Base-by-base conservation (phyloP, 352 stramenopile species). In the Phytophthora palmivora region DNA sequence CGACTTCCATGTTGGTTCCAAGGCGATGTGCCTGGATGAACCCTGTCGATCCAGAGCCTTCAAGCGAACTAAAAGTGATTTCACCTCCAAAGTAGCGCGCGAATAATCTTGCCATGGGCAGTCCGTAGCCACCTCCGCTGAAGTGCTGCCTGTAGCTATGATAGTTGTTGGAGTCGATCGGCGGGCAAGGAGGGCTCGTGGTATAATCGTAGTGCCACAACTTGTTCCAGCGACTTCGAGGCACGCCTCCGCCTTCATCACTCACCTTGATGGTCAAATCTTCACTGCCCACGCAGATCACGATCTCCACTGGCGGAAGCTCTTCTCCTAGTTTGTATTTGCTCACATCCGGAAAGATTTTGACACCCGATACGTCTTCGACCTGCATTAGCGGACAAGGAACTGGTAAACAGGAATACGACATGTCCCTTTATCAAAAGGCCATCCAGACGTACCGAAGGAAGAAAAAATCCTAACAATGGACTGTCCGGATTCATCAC, bases 201-300 rank as follows among this genome's bases (percentile, higher is more conserved):
- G 97, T 99, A 79, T 99, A 99, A 24, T 99, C 86, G 67, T 99
- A 99, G 47, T 94, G 96, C 95, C 97, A 99, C 63, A 99, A 94
- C 55, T 97, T 96, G 34, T 94, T 88, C 86, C 98, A 98, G 44
- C 99, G 92, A 63, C 88, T 98, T 28, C 98, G 85, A 11, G 90
- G 88, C 64, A 99, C 99, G 44, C 97, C 98, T 39, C 98, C 97
- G 19, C 97, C 98, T 76, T 99, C 96, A 73, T 99, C 98, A 28
- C 84, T 96, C 33, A 99, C 89, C 74, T 99, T 99, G 64, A 99
- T 99, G 2, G 98, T 98, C 16, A 98, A 68, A 58, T 94, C 85
- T 58, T 98, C 92, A 38, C 93, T 91, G 19, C 97, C 97, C 70
- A 99, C 97, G 34, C 95, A 98, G 60, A 99, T 98, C 21, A 99